Base-by-base conservation (phyloP, 169 alveolate genomes). In the Plasmodium reichenowi region DNA sequence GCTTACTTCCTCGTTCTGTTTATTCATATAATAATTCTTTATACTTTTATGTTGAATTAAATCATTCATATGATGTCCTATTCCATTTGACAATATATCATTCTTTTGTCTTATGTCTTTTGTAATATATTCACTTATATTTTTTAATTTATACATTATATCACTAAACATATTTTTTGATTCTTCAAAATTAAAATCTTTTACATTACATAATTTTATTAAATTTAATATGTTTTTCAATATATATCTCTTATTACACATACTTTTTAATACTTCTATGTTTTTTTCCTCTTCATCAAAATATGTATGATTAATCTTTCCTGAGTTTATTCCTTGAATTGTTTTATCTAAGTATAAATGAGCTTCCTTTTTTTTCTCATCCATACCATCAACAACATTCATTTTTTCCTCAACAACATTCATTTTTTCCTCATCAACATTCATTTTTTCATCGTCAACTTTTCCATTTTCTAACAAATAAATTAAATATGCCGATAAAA, bases 211-310 rank as follows among this genome's bases (percentile, higher is more conserved):
- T 9, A 59, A 10, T 58, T 58, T 22, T 17, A 83, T 45, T 62
- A 70, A 45, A 17, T 12, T 38, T 26, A 83, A 62, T 24, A 83
- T 71, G 3, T 83, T 43, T 50, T 50, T 50, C 13, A 83, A 38
- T 50, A 9, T 63, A 20, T 62, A 10, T 56, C 58, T 83, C 54
- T 83, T 83, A 48, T 68, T 22, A 73, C 52, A 83, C 78, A 83
- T 56, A 22, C 26, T 20, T 24, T 20, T 71, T 66, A 83, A 58
- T 17, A 22, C n/a, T 22, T 29, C 17, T 2, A 15, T 24, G 15
- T 70, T 50, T 68, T 47, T 26, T 38, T 66, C 2, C 45, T 68
- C 74, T 3, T 83, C 26, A 47, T 29, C 12, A 45, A n/a, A n/a
- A 5, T 15, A 9, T 29, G 48, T 66, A 4, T 75, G 43, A 20